These are phyloP conservation scores for Moesziomyces antarcticus DNA, from an alignment of 1,284 basidiomycete genomes.

Conservation along the genomic window DNA sequence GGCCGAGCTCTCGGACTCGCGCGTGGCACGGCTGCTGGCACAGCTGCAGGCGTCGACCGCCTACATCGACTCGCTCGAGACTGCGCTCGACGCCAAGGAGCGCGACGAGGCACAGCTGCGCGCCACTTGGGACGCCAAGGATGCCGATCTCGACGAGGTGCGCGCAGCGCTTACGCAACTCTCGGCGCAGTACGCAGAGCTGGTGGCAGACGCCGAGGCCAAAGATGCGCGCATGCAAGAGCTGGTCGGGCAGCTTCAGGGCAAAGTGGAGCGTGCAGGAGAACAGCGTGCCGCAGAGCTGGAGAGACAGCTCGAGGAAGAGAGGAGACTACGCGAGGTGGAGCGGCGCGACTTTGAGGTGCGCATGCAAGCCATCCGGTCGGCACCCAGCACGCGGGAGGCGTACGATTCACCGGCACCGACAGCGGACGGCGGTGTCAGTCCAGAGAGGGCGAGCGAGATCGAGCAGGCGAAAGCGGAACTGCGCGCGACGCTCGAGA, in stretches of 20 bases:
- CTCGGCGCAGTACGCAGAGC: constrained; percentile 15
- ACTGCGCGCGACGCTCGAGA: constrained; percentile 21
- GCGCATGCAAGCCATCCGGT: constrained; percentile 17
- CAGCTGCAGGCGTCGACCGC: constrained; percentile 23
- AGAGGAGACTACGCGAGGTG: constrained; percentile 21
- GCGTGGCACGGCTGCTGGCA: constrained; percentile 14
- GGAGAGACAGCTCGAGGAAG: constrained; percentile 22
- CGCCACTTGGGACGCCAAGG: not conserved
- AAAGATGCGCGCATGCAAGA: constrained; percentile 14
- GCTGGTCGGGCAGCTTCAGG: constrained; percentile 15
- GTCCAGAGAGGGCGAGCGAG: not conserved
- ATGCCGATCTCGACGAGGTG: constrained; percentile 14
- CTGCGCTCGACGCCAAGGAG: constrained; percentile 11
- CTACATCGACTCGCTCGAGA: constrained; percentile 19
- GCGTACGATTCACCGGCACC: too few relatives aligned
- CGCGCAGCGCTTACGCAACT: constrained; percentile 10
- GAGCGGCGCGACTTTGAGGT: constrained; percentile 38
- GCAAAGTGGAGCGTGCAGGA: not conserved
- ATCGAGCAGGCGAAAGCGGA: constrained; percentile 25
- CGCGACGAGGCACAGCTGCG: not conserved
- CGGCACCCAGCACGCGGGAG: too few relatives aligned
- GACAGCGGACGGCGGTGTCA: too few relatives aligned
- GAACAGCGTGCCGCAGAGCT: constrained; percentile 2
- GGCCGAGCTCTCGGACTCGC: constrained; percentile 7
- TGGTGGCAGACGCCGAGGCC: constrained; percentile 17